phyloP scores from a whole-genome alignment of 108 stramenopile species.

The Skeletonema costatum region DNA sequence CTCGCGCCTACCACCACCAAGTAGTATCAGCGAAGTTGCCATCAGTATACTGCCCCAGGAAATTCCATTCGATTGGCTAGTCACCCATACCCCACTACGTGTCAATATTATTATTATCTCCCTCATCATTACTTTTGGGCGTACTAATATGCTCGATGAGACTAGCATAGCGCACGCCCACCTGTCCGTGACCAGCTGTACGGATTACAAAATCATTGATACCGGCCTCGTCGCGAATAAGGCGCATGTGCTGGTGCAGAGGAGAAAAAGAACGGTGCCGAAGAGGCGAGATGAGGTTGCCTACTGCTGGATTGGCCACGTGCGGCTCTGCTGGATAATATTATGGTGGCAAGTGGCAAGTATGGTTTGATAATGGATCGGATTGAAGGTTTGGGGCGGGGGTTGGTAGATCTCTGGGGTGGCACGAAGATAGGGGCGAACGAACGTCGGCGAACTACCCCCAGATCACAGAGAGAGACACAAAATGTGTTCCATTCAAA shows the following conservation, averaged over 20 bases:
- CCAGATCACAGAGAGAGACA: no score
- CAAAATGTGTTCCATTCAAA: no score
- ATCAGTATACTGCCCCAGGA: slow-evolving; percentile 14
- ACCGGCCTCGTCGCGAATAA: slow-evolving; percentile 78
- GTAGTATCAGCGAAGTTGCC: neutral
- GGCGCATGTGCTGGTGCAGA: neutral
- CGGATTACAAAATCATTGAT: slow-evolving; percentile 70
- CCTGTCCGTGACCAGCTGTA: slow-evolving; percentile 76
- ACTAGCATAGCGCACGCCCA: slow-evolving; percentile 28
- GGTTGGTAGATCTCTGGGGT: no score
- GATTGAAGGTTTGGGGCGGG: no score
- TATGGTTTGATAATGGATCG: no score
- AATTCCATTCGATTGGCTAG: slow-evolving; percentile 25
- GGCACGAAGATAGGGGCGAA: no score
- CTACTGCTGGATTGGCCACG: neutral
- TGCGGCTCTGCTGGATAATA: neutral
- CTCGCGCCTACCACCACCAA: neutral
- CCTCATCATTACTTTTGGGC: neutral
- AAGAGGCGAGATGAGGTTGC: neutral
- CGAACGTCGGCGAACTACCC: no score
- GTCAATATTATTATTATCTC: neutral
- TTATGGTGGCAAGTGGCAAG: no score
- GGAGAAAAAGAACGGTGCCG: slow-evolving; percentile 9
- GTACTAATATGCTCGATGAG: neutral
- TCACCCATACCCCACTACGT: slow-evolving; percentile 19